Percentiles rank a stretch among this genome's conserved stretches.
Evolutionary conservation across 345 rosid species (phyloP).

Genomic region (Pugionium cornutum): DNA sequence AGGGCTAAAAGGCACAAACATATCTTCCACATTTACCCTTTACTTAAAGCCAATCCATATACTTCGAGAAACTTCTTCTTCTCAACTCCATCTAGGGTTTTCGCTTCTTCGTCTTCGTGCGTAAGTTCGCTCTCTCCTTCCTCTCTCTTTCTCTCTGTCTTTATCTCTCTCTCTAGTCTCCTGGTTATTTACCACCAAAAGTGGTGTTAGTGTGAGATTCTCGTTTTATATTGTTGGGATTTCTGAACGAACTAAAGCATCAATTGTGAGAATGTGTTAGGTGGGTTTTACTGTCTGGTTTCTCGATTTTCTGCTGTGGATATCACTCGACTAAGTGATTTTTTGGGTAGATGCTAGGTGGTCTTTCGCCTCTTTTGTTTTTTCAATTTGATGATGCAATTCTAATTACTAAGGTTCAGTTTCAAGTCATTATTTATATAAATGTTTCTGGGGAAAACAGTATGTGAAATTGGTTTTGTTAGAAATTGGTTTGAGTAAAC

Average conservation of each 20-base stretch:
- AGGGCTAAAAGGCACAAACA: constrained; percentile 23
- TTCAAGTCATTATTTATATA: background rate
- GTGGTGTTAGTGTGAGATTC: background rate
- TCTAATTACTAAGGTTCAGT: background rate
- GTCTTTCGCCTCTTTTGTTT: background rate
- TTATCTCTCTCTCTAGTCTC: background rate
- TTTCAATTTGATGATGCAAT: background rate
- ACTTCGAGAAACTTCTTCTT: constrained; percentile 38
- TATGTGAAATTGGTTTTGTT: background rate
- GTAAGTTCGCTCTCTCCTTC: constrained; percentile 14
- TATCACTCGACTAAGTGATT: constrained; percentile 11
- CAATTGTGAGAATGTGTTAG: background rate
- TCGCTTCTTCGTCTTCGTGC: constrained; percentile 8
- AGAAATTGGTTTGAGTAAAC: background rate
- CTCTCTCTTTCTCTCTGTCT: background rate
- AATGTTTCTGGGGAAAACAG: background rate
- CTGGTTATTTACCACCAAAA: background rate
- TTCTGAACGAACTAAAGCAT: background rate
- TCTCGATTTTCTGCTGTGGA: background rate
- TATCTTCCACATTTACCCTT: constrained; percentile 40
- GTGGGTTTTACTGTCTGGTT: constrained; percentile 2
- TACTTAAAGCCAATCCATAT: constrained; percentile 35
- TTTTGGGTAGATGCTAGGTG: background rate
- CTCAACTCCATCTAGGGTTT: constrained; percentile 39
- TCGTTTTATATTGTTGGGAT: background rate